Base-by-base conservation (phyloP, 1,284 basidiomycete species). In the Ganoderma boninense region DNA sequence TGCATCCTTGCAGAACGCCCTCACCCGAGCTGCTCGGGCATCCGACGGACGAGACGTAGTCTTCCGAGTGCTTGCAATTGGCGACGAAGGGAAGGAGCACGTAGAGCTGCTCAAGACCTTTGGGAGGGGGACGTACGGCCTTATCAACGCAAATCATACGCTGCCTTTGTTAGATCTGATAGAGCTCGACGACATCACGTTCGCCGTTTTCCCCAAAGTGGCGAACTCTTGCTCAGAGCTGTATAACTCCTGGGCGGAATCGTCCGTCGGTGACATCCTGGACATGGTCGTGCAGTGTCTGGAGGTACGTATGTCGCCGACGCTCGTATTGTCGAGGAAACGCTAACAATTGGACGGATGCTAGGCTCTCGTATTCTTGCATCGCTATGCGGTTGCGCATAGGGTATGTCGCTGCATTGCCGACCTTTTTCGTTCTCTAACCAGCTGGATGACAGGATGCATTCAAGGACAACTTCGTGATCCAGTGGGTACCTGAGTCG, bases 261-360 rank as follows among this genome's bases (percentile, higher is more conserved):
- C 79, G 52, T 79, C 79, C 10, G 78, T 77, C 0, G 80, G 77
- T 1, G 80, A 81, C 64, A 66, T 80, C 35, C 32, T 80, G 8
- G 76, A 80, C 44, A 79, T 80, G 75, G 60, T 81, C 20, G 69
- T 79, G 73, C 79, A 81, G 62, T 75, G 74, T 57, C 44, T 81
- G 4, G 79, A 80, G 75, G 66, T 68, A 67, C 46, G 67, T 66
- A n/a, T 6, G 26, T 7, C 7, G 32, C 38, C 20, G 40, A 18
- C 49, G 13, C 4, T 2, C 26, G 26, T 29, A 29, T 29, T 29
- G 26, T 29, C 26, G 26, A 29, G 26, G 26, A 29, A n/a, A 18
- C 16, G 16, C n/a, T 44, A 5, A 62, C 26, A 23, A 26, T 29
- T 13, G 3, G 6, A 4, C 26, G 3, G 6, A 4, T 14, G 20